Conservation (phyloP, 352 stramenopile genomes). For the Pythium pyrilobum region DNA sequence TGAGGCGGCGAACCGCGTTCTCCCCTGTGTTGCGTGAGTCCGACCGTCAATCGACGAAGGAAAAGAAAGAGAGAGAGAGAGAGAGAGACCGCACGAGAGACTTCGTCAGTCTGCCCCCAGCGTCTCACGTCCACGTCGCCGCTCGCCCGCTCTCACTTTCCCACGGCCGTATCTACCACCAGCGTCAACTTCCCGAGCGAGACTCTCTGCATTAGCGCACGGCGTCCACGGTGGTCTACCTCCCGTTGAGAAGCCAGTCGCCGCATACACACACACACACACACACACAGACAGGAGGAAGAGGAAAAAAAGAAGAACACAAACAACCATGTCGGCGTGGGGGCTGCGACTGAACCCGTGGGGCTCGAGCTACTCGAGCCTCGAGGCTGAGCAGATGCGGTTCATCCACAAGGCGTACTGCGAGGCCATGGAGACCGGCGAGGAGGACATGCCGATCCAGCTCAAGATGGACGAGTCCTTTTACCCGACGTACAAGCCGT, state of each 20-base stretch:
- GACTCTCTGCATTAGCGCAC: too few species aligned
- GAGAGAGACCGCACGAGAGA: constrained; percentile 4
- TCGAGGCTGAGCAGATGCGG: constrained; percentile 81
- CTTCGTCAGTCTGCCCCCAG: constrained; percentile 18
- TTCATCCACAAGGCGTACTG: constrained; percentile 85
- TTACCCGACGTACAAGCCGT: constrained; percentile 68
- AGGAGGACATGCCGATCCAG: constrained; percentile 75
- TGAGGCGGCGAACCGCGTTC: not conserved
- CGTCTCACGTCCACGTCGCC: constrained; percentile 4
- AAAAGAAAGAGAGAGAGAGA: constrained; percentile 8
- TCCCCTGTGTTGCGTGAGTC: not conserved
- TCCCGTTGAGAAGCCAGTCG: too few species aligned
- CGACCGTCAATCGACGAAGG: constrained; percentile 9
- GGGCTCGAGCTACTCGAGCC: constrained; percentile 77
- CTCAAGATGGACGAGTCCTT: constrained; percentile 86
- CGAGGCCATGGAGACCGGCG: constrained; percentile 75
- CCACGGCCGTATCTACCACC: not conserved
- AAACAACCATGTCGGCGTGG: constrained; percentile 61
- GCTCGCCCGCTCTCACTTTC: constrained; percentile 5
- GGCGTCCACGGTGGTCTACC: too few species aligned
- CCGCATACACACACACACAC: too few species aligned
- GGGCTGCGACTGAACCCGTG: constrained; percentile 81
- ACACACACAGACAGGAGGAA: too few species aligned
- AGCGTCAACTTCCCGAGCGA: not conserved
- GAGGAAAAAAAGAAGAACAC: not conserved